Base-by-base conservation (phyloP, 352 stramenopile species). In the Pythium chondricola region DNA sequence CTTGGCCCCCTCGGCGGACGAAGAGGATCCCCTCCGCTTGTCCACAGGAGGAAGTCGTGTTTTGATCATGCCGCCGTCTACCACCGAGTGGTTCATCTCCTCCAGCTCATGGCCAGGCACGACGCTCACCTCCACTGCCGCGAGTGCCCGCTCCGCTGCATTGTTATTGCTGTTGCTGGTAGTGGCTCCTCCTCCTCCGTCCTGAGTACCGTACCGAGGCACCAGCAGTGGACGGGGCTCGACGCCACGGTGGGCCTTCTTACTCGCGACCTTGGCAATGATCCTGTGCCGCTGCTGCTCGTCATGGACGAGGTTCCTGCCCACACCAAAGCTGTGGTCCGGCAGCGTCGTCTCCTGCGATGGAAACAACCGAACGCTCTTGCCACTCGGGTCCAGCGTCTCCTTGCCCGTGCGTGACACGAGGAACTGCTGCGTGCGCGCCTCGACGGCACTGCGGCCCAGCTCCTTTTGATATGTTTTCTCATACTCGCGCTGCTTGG, bases 401-500 rank as follows among this genome's bases (percentile, higher is more conserved):
- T 87, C 74, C 27, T 71, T 72, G 0, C 72, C 75, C 1, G 74
- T 85, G 0, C 70, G 65, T 0, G 71, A 64, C 20, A 85, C 20
- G 18, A 90, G 40, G 51, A 85, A 90, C 16, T 64, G 46, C 25
- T 63, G 67, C 6, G 71, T 85, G 2, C 76, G 67, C 44, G 64
- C 68, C 18, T 90, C 79, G 5, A 63, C 54, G 0, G 72, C 75
- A 4, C 62, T 56, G 4, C 61, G 56, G 1, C 75, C 75, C 74
- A 90, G 84, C 63, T 88, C 76, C 3, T 68, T 61, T 32, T 90
- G 79, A 36, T 90, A 90, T 26, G 84, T 85, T 22, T 62, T 63
- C 47, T 85, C 73, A 14, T 74, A 87, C 20, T 53, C 66, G 0
- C 61, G 56, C n/a, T 78, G 56, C 29, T 72, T 60, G 9, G 58